phyloP scores from a whole-genome alignment of 257 asterid species.

The Anisodus acutangulus region DNA sequence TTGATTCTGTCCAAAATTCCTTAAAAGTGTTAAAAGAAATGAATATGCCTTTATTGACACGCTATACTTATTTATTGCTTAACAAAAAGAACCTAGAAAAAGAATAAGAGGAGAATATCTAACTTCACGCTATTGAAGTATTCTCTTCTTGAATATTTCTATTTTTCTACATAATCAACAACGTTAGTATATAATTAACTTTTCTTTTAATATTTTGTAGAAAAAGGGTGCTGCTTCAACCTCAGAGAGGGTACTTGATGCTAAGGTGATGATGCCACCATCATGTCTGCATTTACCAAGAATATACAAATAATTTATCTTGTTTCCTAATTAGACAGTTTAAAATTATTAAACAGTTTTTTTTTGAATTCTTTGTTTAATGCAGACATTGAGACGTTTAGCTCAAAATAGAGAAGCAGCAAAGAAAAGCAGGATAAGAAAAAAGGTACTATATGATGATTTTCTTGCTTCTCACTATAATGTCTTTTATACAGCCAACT shows the following conservation, averaged over 20 bases:
- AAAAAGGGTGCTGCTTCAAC: constrained; percentile 74
- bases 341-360: background rate
- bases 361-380: background rate
- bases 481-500: background rate
- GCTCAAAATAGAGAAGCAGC: constrained; percentile 99
- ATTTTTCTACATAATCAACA: background rate
- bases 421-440: constrained; percentile 91
- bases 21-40: background rate
- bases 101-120: background rate
- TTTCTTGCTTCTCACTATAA: background rate
- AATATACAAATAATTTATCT: background rate
- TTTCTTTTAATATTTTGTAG: constrained; percentile 50
- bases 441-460: constrained; percentile 53
- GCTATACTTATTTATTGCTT: constrained; percentile 2
- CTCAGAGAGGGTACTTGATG: constrained; percentile 73
- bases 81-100: background rate
- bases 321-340: background rate
- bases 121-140: constrained; percentile 24
- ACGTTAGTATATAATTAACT: constrained; percentile 1
- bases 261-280: constrained; percentile 65
- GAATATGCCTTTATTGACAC: constrained; percentile 21
- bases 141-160: constrained; percentile 35
- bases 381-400: constrained; percentile 89
- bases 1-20: constrained; percentile 11
- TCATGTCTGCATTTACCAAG: constrained; percentile 25